A percentile compares a stretch with the other conserved stretches of the same genome.
These are phyloP conservation scores for grape (Vitis vinifera) DNA, from an alignment of 164 flowering plant genomes.

Conservation along the genomic window DNA sequence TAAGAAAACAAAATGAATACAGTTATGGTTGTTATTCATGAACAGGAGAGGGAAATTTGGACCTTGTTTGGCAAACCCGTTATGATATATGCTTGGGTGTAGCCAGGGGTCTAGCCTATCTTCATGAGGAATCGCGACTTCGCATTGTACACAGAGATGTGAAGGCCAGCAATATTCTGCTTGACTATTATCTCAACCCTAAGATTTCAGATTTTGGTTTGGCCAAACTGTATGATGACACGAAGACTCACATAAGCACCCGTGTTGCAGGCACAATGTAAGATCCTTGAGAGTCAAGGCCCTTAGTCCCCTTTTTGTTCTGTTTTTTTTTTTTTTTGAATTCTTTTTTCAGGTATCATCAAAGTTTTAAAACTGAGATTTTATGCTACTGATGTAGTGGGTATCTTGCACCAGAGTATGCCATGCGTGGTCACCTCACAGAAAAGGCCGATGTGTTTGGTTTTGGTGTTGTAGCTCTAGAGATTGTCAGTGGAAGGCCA, in stretches of 20 bases:
- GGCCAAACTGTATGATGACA: slow-evolving; percentile 71
- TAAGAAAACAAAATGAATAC: not conserved
- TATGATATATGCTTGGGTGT: slow-evolving; percentile 66
- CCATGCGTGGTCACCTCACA: slow-evolving; percentile 65
- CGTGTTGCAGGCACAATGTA: slow-evolving; percentile 72
- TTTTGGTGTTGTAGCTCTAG: slow-evolving; percentile 61
- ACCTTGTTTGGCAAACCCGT: slow-evolving; percentile 61
- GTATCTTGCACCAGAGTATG: slow-evolving; percentile 65
- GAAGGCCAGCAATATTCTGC: slow-evolving; percentile 81
- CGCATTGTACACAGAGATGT: slow-evolving; percentile 79
- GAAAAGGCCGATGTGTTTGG: slow-evolving; percentile 63
- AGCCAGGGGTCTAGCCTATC: slow-evolving; percentile 76
- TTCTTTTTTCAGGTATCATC: not conserved
- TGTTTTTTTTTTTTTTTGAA: not conserved
- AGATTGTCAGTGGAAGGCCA: slow-evolving; percentile 57
- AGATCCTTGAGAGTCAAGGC: slow-evolving; percentile 1
- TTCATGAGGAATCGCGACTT: slow-evolving; percentile 72
- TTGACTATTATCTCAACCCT: slow-evolving; percentile 55
- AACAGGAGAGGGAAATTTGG: slow-evolving; percentile 43
- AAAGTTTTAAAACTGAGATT: no score
- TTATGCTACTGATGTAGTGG: slow-evolving; percentile 37
- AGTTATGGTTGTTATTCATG: slow-evolving; percentile 2
- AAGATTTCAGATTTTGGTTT: slow-evolving; percentile 74
- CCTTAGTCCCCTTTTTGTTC: not conserved
- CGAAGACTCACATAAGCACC: slow-evolving; percentile 62